phyloP scores from a whole-genome alignment of 805 yeast genomes.

The Yarrowia sp. region DNA sequence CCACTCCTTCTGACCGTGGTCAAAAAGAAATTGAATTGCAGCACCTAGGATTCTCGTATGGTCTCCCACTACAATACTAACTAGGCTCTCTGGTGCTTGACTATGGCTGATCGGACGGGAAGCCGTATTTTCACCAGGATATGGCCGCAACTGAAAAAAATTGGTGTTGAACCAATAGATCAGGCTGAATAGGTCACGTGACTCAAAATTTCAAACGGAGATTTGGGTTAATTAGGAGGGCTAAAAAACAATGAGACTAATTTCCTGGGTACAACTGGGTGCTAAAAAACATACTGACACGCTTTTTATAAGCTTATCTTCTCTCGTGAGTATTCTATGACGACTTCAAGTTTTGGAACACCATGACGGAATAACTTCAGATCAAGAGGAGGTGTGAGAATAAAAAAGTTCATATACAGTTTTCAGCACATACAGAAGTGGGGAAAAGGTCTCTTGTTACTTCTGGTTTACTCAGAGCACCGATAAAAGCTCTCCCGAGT shows the following conservation, averaged over 20 bases:
- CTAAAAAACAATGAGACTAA: no score
- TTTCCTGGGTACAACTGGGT: no score
- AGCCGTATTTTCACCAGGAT: slow-evolving; percentile 32
- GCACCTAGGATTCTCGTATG: slow-evolving; percentile 31
- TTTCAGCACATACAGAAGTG: no score
- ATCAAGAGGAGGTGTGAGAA: no score
- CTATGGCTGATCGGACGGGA: slow-evolving; percentile 34
- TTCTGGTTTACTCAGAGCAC: no score
- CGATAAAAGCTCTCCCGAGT: no score
- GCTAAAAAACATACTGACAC: no score
- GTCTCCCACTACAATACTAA: slow-evolving; percentile 33
- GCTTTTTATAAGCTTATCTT: no score
- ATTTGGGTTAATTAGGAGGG: neutral
- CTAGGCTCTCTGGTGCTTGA: slow-evolving; percentile 33
- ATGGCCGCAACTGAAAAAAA: slow-evolving; percentile 14
- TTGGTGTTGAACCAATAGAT: neutral
- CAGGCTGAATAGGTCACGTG: slow-evolving; percentile 10
- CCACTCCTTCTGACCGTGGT: no score
- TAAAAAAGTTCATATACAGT: no score
- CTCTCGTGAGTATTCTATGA: neutral
- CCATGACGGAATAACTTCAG: neutral
- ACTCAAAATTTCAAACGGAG: neutral
- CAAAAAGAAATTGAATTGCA: no score
- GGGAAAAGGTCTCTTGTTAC: no score
- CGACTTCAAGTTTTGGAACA: neutral